A percentile compares a stretch with the other conserved stretches of the same genome.
phyloP scores from a whole-genome alignment of 2,329 filamentous ascomycete species.

The Neoascochyta sp. region DNA sequence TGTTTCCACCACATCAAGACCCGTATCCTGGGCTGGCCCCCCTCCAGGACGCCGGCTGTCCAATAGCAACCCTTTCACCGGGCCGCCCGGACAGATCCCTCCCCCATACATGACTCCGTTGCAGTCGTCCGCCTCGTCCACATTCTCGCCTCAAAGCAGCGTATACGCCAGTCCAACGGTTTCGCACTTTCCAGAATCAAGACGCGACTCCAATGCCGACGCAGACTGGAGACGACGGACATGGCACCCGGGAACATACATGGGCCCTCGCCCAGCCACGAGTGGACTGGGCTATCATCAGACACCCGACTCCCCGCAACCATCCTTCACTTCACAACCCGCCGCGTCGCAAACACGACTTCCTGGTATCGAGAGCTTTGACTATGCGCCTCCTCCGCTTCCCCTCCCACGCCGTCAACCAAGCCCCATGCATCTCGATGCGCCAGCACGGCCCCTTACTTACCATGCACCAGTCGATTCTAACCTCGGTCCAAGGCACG shows the following conservation, averaged over 20 bases:
- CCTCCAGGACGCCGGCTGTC: slow-evolving; percentile 72
- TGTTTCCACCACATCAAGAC: slow-evolving; percentile 63
- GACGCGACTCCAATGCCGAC: slow-evolving; percentile 67
- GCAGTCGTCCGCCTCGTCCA: slow-evolving; percentile 54
- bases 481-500: slow-evolving; percentile 20
- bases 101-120: slow-evolving; percentile 55
- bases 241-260: slow-evolving; percentile 78
- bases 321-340: slow-evolving; percentile 53
- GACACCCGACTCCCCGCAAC: slow-evolving; percentile 61
- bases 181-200: slow-evolving; percentile 59
- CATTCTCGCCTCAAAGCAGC: slow-evolving; percentile 56
- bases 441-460: slow-evolving; percentile 43
- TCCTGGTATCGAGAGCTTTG: slow-evolving; percentile 90
- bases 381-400: slow-evolving; percentile 64
- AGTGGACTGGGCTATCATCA: slow-evolving; percentile 74
- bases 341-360: slow-evolving; percentile 61
- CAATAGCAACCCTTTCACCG: slow-evolving; percentile 68
- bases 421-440: slow-evolving; percentile 76
- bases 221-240: slow-evolving; percentile 79
- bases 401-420: slow-evolving; percentile 60
- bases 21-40: slow-evolving; percentile 69
- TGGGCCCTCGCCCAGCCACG: slow-evolving; percentile 58
- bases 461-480: slow-evolving; percentile 36
- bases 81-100: slow-evolving; percentile 58
- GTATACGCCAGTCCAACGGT: slow-evolving; percentile 65